Evolutionary conservation across 73 alveolate species (phyloP), one percentile per base, ranked within the genome.

Genomic region (Paramecium octaurelia): DNA sequence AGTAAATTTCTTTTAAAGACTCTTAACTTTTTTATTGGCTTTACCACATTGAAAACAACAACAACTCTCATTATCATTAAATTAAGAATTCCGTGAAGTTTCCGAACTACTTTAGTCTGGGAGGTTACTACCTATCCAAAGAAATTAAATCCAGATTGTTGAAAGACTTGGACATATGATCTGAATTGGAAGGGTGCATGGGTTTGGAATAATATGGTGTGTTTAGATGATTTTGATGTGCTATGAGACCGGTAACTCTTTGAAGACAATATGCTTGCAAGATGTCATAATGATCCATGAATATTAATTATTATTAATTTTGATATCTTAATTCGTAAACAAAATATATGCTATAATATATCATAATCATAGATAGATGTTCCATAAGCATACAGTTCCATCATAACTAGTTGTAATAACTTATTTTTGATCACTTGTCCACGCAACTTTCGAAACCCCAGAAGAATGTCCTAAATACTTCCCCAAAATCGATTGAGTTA

Each of bases 381-480:
- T 97, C 99, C 99, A 97, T 34, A 97, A 95, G 83, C 98, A 96
- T 16, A 97, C 92, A 23, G 99, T 96, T 1, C 97, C 89, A 96
- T 97, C 99, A 21, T 96, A 94, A 89, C 98, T 93, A 23, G 95
- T 97, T 11, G 99, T 95, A 7, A 97, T 93, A 40, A 97, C 93
- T 88, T 97, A 95, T 92, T 97, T 97, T 77, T 97, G 97, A 92
- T 97, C 99, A 34, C 98, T 98, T 80, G 97, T 92, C 99, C 99
- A 97, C 83, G 95, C 96, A 42, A 97, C 93, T 44, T 96, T 97
- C 21, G 97, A 96, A 48, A 97, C 95, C 34, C 97, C 98, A 44
- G 97, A 96, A 16, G 98, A 96, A 91, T 97, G 99, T 3, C 99
- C 99, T 44, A 96, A 94, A 14, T 97, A 95, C 86, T 97, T 97